These are phyloP conservation scores for Allium fistulosum DNA, from an alignment of 106 monocot genomes.

Conservation along the genomic window DNA sequence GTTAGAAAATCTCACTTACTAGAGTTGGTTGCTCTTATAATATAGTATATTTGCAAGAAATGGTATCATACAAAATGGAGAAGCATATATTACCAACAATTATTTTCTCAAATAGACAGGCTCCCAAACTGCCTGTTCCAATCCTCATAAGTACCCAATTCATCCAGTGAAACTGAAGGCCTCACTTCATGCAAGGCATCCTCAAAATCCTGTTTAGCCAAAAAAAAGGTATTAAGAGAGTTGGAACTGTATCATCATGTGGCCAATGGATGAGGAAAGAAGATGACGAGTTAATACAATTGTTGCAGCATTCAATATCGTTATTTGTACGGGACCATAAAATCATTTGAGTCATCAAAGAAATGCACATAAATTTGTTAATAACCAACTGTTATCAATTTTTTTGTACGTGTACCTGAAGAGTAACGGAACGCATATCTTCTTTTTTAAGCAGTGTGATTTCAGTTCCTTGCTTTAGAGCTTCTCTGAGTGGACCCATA, in stretches of 20 bases:
- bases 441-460: slow-evolving; percentile 79
- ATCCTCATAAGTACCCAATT: slow-evolving; percentile 73
- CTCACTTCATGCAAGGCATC: slow-evolving; percentile 78
- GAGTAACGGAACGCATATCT: slow-evolving; percentile 69
- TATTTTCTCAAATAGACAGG: slow-evolving; percentile 38
- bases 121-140: slow-evolving; percentile 98
- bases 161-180: slow-evolving; percentile 72
- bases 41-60: no score
- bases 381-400: no score
- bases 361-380: no score
- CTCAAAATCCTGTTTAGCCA: slow-evolving; percentile 62
- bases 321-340: no score
- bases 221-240: not conserved
- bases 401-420: slow-evolving; percentile 23
- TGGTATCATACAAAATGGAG: no score
- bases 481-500: slow-evolving; percentile 95
- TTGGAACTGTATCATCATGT: no score
- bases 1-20: no score
- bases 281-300: not conserved
- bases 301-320: no score
- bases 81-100: no score
- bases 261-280: not conserved
- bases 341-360: no score
- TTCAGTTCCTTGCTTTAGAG: slow-evolving; percentile 57
- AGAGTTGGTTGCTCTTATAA: no score